A percentile compares a stretch with the other conserved stretches of the same genome.
Conservation (phyloP, 768 basidiomycete genomes). For the Antrodiella citrinella region DNA sequence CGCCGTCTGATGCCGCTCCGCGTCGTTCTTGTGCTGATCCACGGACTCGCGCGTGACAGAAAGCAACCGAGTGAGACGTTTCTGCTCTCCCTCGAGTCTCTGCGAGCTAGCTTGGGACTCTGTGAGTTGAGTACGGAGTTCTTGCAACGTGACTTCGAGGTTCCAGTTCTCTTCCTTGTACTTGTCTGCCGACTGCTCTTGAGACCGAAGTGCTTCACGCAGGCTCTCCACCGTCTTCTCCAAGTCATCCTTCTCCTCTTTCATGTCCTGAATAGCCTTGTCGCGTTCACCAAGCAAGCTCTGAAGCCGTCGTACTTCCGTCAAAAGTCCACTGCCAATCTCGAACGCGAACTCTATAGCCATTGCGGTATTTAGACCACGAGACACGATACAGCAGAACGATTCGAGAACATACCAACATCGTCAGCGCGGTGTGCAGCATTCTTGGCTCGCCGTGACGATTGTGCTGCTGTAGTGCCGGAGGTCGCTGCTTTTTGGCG, state of each 20-base stretch:
- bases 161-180: conserved; percentile 99
- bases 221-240: conserved; percentile 73
- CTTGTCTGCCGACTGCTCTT: conserved; percentile 76
- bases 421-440: conserved; percentile 86
- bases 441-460: conserved; percentile 78
- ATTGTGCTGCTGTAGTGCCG: conserved; percentile 76
- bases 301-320: conserved; percentile 88
- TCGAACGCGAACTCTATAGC: conserved; percentile 92
- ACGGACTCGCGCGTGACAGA: conserved; percentile 62
- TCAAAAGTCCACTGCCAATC: conserved; percentile 87
- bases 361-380: too few species aligned
- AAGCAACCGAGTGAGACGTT: conserved; percentile 71
- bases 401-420: conserved; percentile 51
- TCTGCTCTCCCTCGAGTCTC: conserved; percentile 76
- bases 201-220: conserved; percentile 61
- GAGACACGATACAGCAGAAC: conserved; percentile 14
- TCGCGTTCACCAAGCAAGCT: conserved; percentile 87
- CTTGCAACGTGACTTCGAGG: conserved; percentile 88
- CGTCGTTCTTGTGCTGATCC: conserved; percentile 84
- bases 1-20: conserved; percentile 55
- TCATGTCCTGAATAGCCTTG: conserved; percentile 85
- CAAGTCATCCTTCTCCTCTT: conserved; percentile 86
- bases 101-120: conserved; percentile 58
- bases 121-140: conserved; percentile 62
- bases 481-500: conserved; percentile 48